Evolutionary conservation across 2,329 filamentous ascomycete genomes (phyloP).

Genomic region (Fusarium vanettenii): DNA sequence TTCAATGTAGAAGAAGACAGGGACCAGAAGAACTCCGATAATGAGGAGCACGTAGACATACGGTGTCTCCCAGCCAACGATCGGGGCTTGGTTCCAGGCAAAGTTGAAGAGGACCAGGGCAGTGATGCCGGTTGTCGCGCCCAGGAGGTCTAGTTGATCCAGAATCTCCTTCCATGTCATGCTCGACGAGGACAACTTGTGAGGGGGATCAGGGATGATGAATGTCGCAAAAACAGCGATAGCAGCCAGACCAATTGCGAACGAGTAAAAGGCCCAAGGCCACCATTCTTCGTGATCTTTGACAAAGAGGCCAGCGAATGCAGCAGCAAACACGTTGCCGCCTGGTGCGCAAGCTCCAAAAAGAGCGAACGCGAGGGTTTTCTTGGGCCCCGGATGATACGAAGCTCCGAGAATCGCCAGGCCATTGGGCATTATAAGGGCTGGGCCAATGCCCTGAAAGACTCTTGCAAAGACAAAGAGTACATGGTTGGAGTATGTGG

Average conservation of each 20-base stretch:
- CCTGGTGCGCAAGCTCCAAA: slow-evolving; percentile 60
- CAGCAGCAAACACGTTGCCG: slow-evolving; percentile 57
- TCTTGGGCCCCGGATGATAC: slow-evolving; percentile 67
- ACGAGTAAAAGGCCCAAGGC: slow-evolving; percentile 61
- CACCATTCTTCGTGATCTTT: slow-evolving; percentile 53
- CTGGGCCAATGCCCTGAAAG: slow-evolving; percentile 71
- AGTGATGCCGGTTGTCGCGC: slow-evolving; percentile 59
- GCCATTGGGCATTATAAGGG: slow-evolving; percentile 72
- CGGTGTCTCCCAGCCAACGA: slow-evolving; percentile 67
- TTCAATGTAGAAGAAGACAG: slow-evolving; percentile 69
- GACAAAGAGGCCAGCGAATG: slow-evolving; percentile 55
- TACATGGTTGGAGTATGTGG: slow-evolving; percentile 52
- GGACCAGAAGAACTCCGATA: slow-evolving; percentile 65
- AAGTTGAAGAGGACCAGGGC: slow-evolving; percentile 73
- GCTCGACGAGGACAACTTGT: slow-evolving; percentile 18
- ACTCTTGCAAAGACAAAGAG: slow-evolving; percentile 65
- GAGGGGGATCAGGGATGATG: slow-evolving; percentile 49
- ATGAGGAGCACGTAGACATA: slow-evolving; percentile 69
- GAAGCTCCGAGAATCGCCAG: slow-evolving; percentile 70
- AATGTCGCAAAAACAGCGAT: slow-evolving; percentile 48
- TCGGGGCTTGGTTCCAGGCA: slow-evolving; percentile 73
- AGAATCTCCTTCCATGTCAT: slow-evolving; percentile 36
- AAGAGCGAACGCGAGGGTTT: slow-evolving; percentile 69
- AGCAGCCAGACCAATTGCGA: slow-evolving; percentile 50
- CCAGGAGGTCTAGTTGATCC: slow-evolving; percentile 53